Conservation (phyloP, 371 early-diverging fungal genomes). For the Mucor velutinosus region DNA sequence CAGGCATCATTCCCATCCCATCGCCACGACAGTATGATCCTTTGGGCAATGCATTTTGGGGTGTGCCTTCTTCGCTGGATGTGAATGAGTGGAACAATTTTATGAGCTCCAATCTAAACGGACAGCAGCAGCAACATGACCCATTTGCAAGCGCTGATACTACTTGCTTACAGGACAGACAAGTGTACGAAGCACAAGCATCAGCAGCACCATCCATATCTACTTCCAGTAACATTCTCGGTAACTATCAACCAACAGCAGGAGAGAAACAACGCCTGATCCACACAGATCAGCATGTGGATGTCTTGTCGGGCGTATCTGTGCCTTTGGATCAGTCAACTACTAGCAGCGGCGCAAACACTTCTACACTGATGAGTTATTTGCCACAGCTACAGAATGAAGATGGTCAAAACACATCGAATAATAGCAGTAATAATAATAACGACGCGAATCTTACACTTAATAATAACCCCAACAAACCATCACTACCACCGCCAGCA, state of each 20-base stretch:
- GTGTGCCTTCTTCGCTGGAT: conserved; percentile 24
- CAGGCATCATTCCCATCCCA: conserved; percentile 31
- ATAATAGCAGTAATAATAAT: neutral
- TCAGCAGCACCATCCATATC: conserved; percentile 24
- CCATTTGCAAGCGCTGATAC: conserved; percentile 1
- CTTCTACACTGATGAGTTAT: conserved; percentile 4
- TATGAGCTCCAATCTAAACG: conserved; percentile 7
- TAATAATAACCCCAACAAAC: neutral
- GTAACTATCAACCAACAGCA: neutral
- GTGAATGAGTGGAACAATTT: conserved; percentile 32
- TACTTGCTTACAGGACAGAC: conserved; percentile 5
- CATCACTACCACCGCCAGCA: neutral
- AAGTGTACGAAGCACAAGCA: conserved; percentile 22
- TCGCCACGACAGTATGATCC: conserved; percentile 22
- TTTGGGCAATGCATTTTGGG: conserved; percentile 22
- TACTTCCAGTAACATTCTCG: neutral
- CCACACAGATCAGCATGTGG: conserved; percentile 40
- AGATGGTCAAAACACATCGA: neutral
- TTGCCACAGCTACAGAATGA: conserved; percentile 1
- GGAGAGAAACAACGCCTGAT: conserved; percentile 26
- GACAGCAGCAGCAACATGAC: neutral
- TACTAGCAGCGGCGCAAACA: neutral
- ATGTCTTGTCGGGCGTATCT: conserved; percentile 36
- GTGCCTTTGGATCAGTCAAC: conserved; percentile 15
- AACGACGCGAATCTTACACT: neutral